Evolutionary conservation across 1,284 basidiomycete species (phyloP).

Genomic region (Taiwanofungus camphoratus): DNA sequence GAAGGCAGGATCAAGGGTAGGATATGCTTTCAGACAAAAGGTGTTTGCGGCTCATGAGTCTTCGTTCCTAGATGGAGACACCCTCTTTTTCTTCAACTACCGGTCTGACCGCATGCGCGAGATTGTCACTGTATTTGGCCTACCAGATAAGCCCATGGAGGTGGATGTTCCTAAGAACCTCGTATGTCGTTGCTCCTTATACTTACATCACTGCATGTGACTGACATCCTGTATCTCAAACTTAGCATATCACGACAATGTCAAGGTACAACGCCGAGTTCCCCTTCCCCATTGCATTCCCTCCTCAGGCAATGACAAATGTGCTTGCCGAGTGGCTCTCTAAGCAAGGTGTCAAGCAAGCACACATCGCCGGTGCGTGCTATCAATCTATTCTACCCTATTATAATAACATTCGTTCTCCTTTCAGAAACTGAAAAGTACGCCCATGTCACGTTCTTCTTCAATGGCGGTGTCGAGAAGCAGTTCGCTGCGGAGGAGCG

Average conservation of each 20-base stretch:
- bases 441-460: slow-evolving; percentile 94
- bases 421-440: slow-evolving; percentile 85
- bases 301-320: slow-evolving; percentile 85
- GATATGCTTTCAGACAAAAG: slow-evolving; percentile 7
- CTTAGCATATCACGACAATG: slow-evolving; percentile 84
- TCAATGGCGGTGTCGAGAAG: slow-evolving; percentile 92
- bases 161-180: slow-evolving; percentile 79
- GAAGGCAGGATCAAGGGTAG: slow-evolving; percentile 77
- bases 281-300: slow-evolving; percentile 84
- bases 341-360: slow-evolving; percentile 74
- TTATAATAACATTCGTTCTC: background rate
- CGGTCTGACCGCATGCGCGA: slow-evolving; percentile 93
- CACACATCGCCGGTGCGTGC: slow-evolving; percentile 76
- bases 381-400: background rate
- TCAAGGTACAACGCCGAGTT: slow-evolving; percentile 88
- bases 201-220: background rate
- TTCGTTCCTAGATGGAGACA: slow-evolving; percentile 50
- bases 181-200: slow-evolving; percentile 41
- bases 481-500: slow-evolving; percentile 81
- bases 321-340: slow-evolving; percentile 87
- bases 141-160: slow-evolving; percentile 79
- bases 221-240: slow-evolving; percentile 3
- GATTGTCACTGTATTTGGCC: slow-evolving; percentile 73
- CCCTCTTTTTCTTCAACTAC: slow-evolving; percentile 93
- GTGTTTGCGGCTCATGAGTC: background rate